Evolutionary conservation across 139 green algal genomes (phyloP).

Genomic region (Spirogloea muscicola): DNA sequence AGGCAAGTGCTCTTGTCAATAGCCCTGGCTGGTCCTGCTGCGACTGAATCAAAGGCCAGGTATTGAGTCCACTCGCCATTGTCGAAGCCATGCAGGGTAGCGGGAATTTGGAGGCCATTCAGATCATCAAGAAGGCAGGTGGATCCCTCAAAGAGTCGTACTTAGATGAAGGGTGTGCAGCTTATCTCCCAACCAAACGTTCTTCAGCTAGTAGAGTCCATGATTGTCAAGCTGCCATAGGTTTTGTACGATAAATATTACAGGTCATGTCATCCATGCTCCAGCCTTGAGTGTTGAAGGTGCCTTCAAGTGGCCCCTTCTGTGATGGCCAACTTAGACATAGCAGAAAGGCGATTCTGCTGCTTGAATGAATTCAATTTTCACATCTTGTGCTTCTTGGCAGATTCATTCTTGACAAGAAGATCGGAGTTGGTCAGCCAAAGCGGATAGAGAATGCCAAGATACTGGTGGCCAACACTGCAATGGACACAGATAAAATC

Average conservation of each 20-base stretch:
- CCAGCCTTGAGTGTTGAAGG: too few relatives aligned
- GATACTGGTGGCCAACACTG: slow-evolving; percentile 96
- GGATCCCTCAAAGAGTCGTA: slow-evolving; percentile 91
- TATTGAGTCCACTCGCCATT: background rate
- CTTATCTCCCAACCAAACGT: too few relatives aligned
- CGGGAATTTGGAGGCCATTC: slow-evolving; percentile 92
- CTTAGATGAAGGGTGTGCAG: slow-evolving; percentile 90
- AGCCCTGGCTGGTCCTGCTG: slow-evolving; percentile 54
- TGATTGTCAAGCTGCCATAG: too few relatives aligned
- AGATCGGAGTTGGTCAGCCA: slow-evolving; percentile 93
- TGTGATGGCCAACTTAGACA: too few relatives aligned
- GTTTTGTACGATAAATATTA: too few relatives aligned
- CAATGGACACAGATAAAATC: slow-evolving; percentile 99
- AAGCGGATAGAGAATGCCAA: slow-evolving; percentile 92
- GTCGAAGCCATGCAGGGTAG: slow-evolving; percentile 61
- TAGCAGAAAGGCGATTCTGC: too few relatives aligned
- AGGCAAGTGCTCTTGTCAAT: slow-evolving; percentile 15
- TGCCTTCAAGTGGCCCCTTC: too few relatives aligned
- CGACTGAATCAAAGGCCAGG: slow-evolving; percentile 58
- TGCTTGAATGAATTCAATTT: too few relatives aligned
- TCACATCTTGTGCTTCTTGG: background rate
- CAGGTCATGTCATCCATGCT: too few relatives aligned
- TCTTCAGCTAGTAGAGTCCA: too few relatives aligned
- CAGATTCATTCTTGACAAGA: slow-evolving; percentile 97
- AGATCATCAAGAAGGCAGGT: slow-evolving; percentile 98